A percentile compares a stretch with the other conserved stretches of the same genome.
phyloP scores from a whole-genome alignment of 768 basidiomycete genomes.

The Leccinum uliginosum region DNA sequence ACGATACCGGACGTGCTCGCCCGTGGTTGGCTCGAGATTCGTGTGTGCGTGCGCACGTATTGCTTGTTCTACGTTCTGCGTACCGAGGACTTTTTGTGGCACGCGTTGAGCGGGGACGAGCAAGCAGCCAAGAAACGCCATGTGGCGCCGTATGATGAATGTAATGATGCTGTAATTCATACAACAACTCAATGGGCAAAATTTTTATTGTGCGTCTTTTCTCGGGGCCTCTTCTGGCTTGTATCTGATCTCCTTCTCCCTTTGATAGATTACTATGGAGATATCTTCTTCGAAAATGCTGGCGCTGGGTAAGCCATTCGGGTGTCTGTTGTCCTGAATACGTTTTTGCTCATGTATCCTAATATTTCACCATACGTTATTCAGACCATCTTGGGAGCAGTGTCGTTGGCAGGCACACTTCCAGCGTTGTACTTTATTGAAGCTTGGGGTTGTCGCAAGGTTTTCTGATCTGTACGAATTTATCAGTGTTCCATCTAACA shows the following conservation, averaged over 20 bases:
- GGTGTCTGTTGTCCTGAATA: not conserved
- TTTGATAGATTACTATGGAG: constrained; percentile 70
- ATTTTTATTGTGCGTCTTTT: constrained; percentile 61
- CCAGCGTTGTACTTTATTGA: constrained; percentile 71
- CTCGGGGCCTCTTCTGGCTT: not conserved
- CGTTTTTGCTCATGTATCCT: not conserved
- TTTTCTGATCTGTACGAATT: constrained; percentile 22
- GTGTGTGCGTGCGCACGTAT: constrained; percentile 54
- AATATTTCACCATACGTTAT: constrained; percentile 71
- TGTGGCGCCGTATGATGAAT: constrained; percentile 72
- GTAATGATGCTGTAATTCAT: constrained; percentile 85
- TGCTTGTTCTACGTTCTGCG: constrained; percentile 25
- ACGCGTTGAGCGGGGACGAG: constrained; percentile 6
- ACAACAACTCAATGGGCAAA: constrained; percentile 78
- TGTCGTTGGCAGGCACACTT: constrained; percentile 67
- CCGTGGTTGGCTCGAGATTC: constrained; percentile 69
- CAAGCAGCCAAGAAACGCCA: constrained; percentile 42
- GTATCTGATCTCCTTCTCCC: not conserved
- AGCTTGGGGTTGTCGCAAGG: constrained; percentile 66
- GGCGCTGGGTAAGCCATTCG: constrained; percentile 48
- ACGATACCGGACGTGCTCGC: constrained; percentile 43
- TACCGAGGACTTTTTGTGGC: constrained; percentile 24
- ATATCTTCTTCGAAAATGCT: constrained; percentile 75
- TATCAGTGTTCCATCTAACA: not conserved
- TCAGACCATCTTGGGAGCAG: constrained; percentile 69